Percentiles rank a stretch among this genome's conserved stretches.
phyloP scores from a whole-genome alignment of 768 basidiomycete species.

The Calocera viscosa region DNA sequence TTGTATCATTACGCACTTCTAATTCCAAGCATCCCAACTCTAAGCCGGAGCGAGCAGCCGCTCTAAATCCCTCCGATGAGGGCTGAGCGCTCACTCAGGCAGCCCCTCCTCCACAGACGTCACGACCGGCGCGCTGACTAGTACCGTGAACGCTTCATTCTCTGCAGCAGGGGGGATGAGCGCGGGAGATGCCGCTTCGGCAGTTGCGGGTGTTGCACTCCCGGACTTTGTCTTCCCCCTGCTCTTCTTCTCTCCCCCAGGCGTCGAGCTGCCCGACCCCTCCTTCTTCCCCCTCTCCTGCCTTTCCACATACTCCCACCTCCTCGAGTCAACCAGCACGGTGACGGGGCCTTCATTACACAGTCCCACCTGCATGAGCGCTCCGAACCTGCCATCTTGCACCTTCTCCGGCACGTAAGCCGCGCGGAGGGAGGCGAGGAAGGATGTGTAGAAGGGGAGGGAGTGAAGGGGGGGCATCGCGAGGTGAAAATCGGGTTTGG shows the following conservation, averaged over 20 bases:
- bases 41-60: too few species aligned
- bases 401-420: background rate
- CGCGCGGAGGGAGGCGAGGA: background rate
- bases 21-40: too few species aligned
- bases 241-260: background rate
- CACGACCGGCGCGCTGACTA: too few species aligned
- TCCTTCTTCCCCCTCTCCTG: background rate
- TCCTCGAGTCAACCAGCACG: background rate
- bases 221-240: background rate
- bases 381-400: background rate
- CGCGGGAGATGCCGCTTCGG: too few species aligned
- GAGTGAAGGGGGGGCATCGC: constrained; percentile 43
- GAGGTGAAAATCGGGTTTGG: constrained; percentile 82
- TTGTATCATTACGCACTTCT: too few species aligned
- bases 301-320: background rate
- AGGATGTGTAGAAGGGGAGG: background rate
- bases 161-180: too few species aligned
- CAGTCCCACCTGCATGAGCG: background rate
- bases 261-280: too few species aligned
- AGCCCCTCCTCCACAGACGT: too few species aligned
- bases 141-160: too few species aligned
- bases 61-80: too few species aligned
- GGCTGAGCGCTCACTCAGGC: too few species aligned
- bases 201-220: background rate
- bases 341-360: background rate